A percentile compares a stretch with the other conserved stretches of the same genome.
phyloP scores from a whole-genome alignment of 345 rosid genomes.

The Moringa oleifera region DNA sequence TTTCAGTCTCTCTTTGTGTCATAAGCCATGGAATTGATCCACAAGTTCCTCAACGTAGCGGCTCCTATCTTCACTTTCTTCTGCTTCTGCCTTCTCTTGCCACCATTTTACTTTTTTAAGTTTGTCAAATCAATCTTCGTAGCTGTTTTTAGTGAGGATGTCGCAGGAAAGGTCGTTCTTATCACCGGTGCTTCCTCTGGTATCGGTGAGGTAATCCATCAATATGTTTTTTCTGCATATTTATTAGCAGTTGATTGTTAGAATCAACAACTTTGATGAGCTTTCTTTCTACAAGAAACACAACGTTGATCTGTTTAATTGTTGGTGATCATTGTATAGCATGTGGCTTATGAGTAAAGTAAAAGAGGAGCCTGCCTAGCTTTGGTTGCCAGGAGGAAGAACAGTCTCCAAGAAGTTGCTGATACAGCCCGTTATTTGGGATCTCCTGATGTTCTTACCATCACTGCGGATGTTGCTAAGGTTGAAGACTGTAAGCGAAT shows the following conservation, averaged over 20 bases:
- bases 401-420: conserved; percentile 37
- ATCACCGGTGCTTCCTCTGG: conserved; percentile 71
- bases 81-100: conserved; percentile 41
- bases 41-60: conserved; percentile 40
- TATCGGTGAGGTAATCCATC: conserved; percentile 73
- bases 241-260: no score
- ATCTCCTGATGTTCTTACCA: conserved; percentile 42
- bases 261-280: no score
- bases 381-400: conserved; percentile 38
- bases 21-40: conserved; percentile 35
- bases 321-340: conserved; percentile 23
- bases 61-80: conserved; percentile 49
- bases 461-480: conserved; percentile 42
- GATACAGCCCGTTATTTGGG: conserved; percentile 38
- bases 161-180: conserved; percentile 48
- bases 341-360: conserved; percentile 53
- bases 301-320: not conserved
- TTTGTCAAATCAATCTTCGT: conserved; percentile 24
- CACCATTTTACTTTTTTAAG: conserved; percentile 39
- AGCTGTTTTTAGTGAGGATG: conserved; percentile 32
- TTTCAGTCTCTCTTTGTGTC: no score
- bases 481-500: conserved; percentile 42
- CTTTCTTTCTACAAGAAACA: no score
- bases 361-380: conserved; percentile 54
- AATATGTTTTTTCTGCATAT: no score